Evolutionary conservation across 331 rosid genomes (phyloP).

Genomic region (Prunus yedoensis): DNA sequence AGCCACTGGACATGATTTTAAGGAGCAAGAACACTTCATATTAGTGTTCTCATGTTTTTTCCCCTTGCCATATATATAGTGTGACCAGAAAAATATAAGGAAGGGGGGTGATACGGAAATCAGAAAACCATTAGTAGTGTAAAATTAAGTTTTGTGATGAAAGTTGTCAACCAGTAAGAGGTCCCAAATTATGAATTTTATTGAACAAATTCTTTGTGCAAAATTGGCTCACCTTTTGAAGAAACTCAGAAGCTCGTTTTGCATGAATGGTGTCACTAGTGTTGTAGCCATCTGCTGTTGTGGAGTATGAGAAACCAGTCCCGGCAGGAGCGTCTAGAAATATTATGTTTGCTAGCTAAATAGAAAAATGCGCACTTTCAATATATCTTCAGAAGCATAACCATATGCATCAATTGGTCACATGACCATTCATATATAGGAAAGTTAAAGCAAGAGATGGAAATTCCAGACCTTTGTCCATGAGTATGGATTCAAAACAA

Average conservation of each 20-base stretch:
- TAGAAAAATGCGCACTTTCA: neutral
- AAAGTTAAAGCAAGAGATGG: neutral
- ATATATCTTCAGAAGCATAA: too few relatives aligned
- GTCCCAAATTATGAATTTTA: too few relatives aligned
- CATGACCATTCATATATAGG: too few relatives aligned
- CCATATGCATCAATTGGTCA: neutral
- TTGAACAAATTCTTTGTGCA: neutral
- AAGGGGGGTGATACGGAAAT: too few relatives aligned
- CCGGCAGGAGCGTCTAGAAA: constrained; percentile 27
- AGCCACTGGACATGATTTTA: constrained; percentile 25
- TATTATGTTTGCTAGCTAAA: constrained; percentile 23
- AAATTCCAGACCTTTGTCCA: constrained; percentile 21
- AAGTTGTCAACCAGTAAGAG: too few relatives aligned
- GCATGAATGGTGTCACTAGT: neutral
- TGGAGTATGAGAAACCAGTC: constrained; percentile 25
- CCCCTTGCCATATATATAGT: too few relatives aligned
- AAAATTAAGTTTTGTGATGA: too few relatives aligned
- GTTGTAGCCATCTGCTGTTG: neutral
- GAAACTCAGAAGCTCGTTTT: constrained; percentile 1
- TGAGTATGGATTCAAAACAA: constrained; percentile 16
- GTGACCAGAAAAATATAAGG: too few relatives aligned
- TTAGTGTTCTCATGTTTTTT: too few relatives aligned
- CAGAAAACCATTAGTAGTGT: too few relatives aligned
- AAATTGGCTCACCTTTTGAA: constrained; percentile 6
- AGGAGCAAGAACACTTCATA: too few relatives aligned